Evolutionary conservation across 2,329 filamentous ascomycete genomes (phyloP).

Genomic region (Pseudogymnoascus sp.): DNA sequence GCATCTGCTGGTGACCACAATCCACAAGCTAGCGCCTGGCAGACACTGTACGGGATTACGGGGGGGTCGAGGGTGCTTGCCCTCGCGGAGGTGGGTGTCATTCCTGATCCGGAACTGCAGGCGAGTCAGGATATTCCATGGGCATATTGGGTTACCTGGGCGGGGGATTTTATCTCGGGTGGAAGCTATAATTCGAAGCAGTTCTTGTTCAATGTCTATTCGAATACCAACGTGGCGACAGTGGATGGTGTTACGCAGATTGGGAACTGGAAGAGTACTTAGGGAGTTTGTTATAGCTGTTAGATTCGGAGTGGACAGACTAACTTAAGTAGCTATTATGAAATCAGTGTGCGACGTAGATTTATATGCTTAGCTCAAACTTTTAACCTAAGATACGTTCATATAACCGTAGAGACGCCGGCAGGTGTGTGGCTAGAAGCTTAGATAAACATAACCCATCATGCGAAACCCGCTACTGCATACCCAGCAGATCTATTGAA

Average conservation of each 20-base stretch:
- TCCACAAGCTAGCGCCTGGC: conserved; percentile 38
- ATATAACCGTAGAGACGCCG: too few relatives aligned
- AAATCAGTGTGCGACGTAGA: too few relatives aligned
- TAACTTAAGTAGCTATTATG: too few relatives aligned
- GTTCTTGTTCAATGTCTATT: conserved; percentile 32
- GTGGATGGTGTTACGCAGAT: conserved; percentile 19
- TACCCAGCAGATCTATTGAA: too few relatives aligned
- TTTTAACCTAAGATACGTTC: too few relatives aligned
- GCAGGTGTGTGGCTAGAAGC: too few relatives aligned
- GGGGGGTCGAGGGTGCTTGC: conserved; percentile 41
- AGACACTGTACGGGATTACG: conserved; percentile 35
- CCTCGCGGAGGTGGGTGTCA: conserved; percentile 39
- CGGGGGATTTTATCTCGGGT: conserved; percentile 37
- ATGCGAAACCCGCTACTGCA: too few relatives aligned
- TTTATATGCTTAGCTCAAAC: too few relatives aligned
- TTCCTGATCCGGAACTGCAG: conserved; percentile 38
- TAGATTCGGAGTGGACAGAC: too few relatives aligned
- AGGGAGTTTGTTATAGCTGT: too few relatives aligned
- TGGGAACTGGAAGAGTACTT: conserved; percentile 20
- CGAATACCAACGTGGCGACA: conserved; percentile 21
- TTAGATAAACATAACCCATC: too few relatives aligned
- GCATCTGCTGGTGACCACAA: conserved; percentile 25
- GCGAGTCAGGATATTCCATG: conserved; percentile 31
- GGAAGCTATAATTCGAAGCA: conserved; percentile 35
- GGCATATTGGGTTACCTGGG: conserved; percentile 42